Base-by-base conservation (phyloP, 2,329 filamentous ascomycete genomes). In the Ophioceras dolichostomum region DNA sequence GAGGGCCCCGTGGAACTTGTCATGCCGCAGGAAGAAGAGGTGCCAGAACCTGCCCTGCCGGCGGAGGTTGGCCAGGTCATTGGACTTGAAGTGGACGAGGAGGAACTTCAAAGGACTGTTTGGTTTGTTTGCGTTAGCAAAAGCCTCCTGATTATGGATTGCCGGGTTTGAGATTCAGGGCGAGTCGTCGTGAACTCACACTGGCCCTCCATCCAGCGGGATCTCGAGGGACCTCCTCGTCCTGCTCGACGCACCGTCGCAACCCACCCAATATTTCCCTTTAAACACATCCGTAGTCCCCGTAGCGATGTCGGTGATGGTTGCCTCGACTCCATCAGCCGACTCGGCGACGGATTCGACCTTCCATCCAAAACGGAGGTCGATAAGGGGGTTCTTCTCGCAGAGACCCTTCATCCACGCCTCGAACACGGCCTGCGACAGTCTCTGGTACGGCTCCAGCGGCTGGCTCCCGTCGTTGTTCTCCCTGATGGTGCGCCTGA, bases 351-450 rank as follows among this genome's bases (percentile, higher is more conserved):
- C n/a, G n/a, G n/a, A n/a, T n/a, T n/a, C n/a, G n/a, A n/a, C n/a
- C n/a, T n/a, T 56, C 45, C 41, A 49, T 10, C 56, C 53, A 38
- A 50, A 57, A n/a, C 40, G 36, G 7, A 42, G 36, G 4, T 50
- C 47, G 31, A 57, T 45, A 7, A 45, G 32, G 1, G 47, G 50
- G 13, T 52, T 34, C n/a, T 30, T 36, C 3, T 45, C 36, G 32
- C 47, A 45, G 7, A 46, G 38, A 4, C 29, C 38, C 16, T 52
- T 52, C 28, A 62, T 43, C 51, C 52, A 62, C 3, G 44, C 44
- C 20, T 59, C 54, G 14, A 62, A 51, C 8, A 57, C 42, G 17
- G 49, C 47, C 36, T 56, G 53, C 17, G 55, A 57, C 20, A 50
- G 46, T n/a, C 55, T 39, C 40, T 55, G 55, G 21, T 47, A 46